Percentiles rank a stretch among this genome's conserved stretches.
Evolutionary conservation across 2,329 filamentous ascomycete species (phyloP).

Genomic region (Nemania sp.): DNA sequence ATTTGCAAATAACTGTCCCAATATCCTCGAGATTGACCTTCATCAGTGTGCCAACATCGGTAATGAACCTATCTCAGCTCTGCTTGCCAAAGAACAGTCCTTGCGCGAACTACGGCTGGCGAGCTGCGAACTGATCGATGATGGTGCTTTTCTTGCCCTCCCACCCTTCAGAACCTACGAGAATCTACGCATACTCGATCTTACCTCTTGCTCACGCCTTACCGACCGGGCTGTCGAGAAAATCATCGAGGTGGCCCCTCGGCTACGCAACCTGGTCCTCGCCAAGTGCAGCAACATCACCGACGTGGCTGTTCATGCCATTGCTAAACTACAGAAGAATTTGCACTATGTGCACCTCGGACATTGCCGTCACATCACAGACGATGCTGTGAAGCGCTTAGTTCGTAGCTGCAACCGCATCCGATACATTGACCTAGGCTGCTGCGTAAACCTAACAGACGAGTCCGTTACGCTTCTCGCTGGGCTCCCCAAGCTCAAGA

Average conservation of each 20-base stretch:
- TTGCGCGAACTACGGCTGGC: constrained; percentile 92
- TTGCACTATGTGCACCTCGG: constrained; percentile 96
- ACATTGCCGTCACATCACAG: constrained; percentile 92
- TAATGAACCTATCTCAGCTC: constrained; percentile 83
- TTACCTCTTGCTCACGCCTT: constrained; percentile 87
- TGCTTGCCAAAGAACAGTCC: constrained; percentile 81
- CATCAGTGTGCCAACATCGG: constrained; percentile 86
- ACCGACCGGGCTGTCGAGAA: constrained; percentile 89
- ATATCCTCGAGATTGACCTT: constrained; percentile 96
- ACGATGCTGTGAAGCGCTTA: constrained; percentile 85
- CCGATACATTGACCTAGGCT: constrained; percentile 97
- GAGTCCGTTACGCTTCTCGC: constrained; percentile 86
- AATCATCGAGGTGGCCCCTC: constrained; percentile 87
- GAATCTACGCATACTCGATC: constrained; percentile 89
- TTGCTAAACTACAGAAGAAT: constrained; percentile 92
- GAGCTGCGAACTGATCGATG: constrained; percentile 85
- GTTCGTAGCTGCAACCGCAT: constrained; percentile 92
- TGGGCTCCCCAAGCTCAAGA: constrained; percentile 88
- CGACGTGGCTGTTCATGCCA: constrained; percentile 86
- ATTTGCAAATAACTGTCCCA: constrained; percentile 88
- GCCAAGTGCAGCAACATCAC: constrained; percentile 96
- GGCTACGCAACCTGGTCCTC: constrained; percentile 90
- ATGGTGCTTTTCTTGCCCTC: constrained; percentile 86
- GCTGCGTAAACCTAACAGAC: constrained; percentile 90
- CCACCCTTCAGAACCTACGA: constrained; percentile 79